These are phyloP conservation scores for Puccinia coronata DNA, from an alignment of 1,284 basidiomycete species.

Conservation along the genomic window DNA sequence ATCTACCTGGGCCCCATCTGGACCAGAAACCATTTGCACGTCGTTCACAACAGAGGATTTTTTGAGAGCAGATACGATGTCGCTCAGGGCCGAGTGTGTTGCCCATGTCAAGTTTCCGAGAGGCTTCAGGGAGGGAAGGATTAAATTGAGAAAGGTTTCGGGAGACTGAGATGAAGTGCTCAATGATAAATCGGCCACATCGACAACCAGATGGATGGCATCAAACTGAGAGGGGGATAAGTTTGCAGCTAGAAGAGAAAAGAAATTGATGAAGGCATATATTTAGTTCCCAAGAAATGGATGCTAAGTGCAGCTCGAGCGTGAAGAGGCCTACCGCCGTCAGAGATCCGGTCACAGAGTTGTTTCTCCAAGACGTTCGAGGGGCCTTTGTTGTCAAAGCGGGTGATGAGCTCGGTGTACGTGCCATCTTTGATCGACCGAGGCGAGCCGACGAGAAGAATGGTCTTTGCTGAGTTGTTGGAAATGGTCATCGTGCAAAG, in stretches of 20 bases:
- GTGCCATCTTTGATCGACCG: constrained; percentile 71
- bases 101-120: constrained; percentile 24
- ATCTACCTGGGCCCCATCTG: constrained; percentile 22
- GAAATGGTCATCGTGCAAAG: constrained; percentile 12
- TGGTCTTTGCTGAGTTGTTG: constrained; percentile 52
- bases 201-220: constrained; percentile 39
- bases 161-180: neutral
- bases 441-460: constrained; percentile 72
- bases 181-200: constrained; percentile 20
- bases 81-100: constrained; percentile 2
- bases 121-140: constrained; percentile 22
- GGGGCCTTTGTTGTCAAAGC: constrained; percentile 60
- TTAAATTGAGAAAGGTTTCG: constrained; percentile 3
- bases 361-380: constrained; percentile 29
- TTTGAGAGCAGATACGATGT: constrained; percentile 30
- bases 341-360: constrained; percentile 37
- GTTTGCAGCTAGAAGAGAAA: constrained; percentile 9
- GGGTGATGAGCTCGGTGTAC: constrained; percentile 70
- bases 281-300: too few relatives aligned
- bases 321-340: constrained; percentile 29
- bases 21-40: neutral
- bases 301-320: neutral
- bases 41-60: neutral
- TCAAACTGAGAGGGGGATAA: constrained; percentile 23
- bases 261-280: neutral